Percentiles rank a stretch among this genome's conserved stretches.
These are phyloP conservation scores for Rhododendron ovatum DNA, from an alignment of 148 eudicot species.

Conservation along the genomic window DNA sequence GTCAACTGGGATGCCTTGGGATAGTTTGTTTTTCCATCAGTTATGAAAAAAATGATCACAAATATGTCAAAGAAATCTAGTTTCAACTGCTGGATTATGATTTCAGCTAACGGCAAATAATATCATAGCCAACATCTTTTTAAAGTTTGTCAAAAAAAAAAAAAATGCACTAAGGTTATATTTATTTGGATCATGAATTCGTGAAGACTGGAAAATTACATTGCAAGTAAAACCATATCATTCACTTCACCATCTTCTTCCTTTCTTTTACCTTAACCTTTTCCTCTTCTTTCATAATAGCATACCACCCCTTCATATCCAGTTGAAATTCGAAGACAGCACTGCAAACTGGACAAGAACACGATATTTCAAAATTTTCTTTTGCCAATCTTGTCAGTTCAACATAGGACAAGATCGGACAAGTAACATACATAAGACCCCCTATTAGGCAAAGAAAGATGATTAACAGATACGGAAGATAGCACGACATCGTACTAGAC, in stretches of 20 bases:
- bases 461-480: not conserved
- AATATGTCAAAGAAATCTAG: not conserved
- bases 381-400: not conserved
- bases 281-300: not conserved
- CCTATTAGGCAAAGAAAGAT: not conserved
- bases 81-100: not conserved
- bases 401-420: not conserved
- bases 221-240: not conserved
- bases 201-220: not conserved
- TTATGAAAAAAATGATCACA: not conserved
- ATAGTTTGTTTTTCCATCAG: not conserved
- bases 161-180: too few relatives aligned
- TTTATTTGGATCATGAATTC: not conserved
- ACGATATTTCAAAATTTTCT: not conserved
- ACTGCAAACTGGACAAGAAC: not conserved
- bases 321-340: not conserved
- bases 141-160: not conserved
- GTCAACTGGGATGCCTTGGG: not conserved
- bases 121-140: not conserved
- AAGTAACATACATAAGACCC: not conserved
- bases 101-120: not conserved
- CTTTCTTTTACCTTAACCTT: not conserved
- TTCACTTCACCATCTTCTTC: not conserved
- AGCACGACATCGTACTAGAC: not conserved
- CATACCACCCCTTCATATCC: not conserved